Percentiles rank a stretch among this genome's conserved stretches.
Conservation (phyloP, 2,329 filamentous ascomycete species). For the Teratosphaeria zuluensis region DNA sequence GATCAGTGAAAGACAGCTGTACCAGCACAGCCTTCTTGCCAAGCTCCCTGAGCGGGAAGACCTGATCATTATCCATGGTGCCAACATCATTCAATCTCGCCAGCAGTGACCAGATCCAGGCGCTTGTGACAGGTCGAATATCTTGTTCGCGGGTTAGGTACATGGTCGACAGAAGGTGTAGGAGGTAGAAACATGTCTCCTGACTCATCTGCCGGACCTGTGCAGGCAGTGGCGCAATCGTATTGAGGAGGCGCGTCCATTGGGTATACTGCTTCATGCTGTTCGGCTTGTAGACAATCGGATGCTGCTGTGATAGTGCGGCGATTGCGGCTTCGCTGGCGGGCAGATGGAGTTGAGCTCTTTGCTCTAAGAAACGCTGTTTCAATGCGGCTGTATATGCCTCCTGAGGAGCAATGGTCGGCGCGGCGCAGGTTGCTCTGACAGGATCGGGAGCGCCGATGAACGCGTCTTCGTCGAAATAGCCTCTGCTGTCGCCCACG, state of each 20-base stretch:
- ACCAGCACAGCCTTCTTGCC: conserved; percentile 56
- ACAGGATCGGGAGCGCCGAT: conserved; percentile 45
- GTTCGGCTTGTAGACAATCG: conserved; percentile 41
- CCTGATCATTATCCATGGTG: conserved; percentile 63
- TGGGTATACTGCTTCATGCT: conserved; percentile 43
- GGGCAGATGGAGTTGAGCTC: conserved; percentile 47
- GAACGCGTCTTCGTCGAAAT: conserved; percentile 72
- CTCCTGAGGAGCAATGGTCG: conserved; percentile 40
- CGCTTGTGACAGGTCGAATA: conserved; percentile 57
- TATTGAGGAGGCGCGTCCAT: conserved; percentile 41
- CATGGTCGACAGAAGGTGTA: conserved; percentile 51
- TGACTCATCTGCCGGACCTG: conserved; percentile 50
- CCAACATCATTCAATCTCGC: conserved; percentile 60
- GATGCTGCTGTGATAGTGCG: conserved; percentile 45
- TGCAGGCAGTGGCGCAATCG: conserved; percentile 37
- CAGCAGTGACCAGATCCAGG: conserved; percentile 79
- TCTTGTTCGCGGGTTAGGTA: conserved; percentile 52
- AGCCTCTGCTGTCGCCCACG: conserved; percentile 49
- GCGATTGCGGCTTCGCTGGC: conserved; percentile 46
- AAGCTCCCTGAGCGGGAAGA: conserved; percentile 67
- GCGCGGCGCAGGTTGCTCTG: conserved; percentile 2
- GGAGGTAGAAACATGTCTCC: conserved; percentile 53
- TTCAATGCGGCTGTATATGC: conserved; percentile 60
- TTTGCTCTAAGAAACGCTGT: conserved; percentile 55
- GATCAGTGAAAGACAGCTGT: conserved; percentile 19